Base-by-base conservation (phyloP, 179 eudicot species). In the Drosera spatulata region DNA sequence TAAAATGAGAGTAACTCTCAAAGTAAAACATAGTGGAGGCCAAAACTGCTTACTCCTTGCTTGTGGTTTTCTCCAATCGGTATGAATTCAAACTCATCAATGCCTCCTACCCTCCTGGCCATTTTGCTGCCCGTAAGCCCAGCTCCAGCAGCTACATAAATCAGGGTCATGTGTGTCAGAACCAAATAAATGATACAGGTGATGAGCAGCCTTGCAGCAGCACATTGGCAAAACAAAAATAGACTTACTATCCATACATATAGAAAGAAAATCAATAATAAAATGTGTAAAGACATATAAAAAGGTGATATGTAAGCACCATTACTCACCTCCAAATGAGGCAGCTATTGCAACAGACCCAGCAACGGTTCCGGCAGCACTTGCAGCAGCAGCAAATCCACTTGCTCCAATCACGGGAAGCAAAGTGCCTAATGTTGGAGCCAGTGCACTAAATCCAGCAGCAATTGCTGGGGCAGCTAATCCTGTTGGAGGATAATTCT, bases 381-480 rank as follows among this genome's bases (percentile, higher is more conserved):
- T 85, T 53, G 99, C 99, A 64, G 81, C 94, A 55, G 99, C 97
- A 72, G 95, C 94, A 77, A 90, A 90, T 50, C 97, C 99, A 69
- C 90, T 75, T 37, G 99, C 99, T 73, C 99, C 97, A 71, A 90
- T 83, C 41, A 80, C 80, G 54, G 99, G 99, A 60, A 94, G 70
- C 42, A 94, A 62, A 52, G 97, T 83, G 61, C 97, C 99, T 73
- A 94, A 69, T 40, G 99, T 86, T 62, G 99, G 99, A 37, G 97
- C 99, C 73, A 94, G 67, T 41, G 99, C 99, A 80, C 88, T 61
- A 71, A 94, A 85, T 50, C 96, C 99, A 11, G 97, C 99, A 75
- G 99, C 99, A 71, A 94, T 94, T 69, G 97, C 99, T 68, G 99
- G 99, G 59, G 99, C 99, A 62, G 99, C 99, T 79, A 94, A 77